Evolutionary conservation across 1,139 yeast species (phyloP), one percentile per base, ranked within the genome.

Genomic region (Wickerhamomyces sp.): DNA sequence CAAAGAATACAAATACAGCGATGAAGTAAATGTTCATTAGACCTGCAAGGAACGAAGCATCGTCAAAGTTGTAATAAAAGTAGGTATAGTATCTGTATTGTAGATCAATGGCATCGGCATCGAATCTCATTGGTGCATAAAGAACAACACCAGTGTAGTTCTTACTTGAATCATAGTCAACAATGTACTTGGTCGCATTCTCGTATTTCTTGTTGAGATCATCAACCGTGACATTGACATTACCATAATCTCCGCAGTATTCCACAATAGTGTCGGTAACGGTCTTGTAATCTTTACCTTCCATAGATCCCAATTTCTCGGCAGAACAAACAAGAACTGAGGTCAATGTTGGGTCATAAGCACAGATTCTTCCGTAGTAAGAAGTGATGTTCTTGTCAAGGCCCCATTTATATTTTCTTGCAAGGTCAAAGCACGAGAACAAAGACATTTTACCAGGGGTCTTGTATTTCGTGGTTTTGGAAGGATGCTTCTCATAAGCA

Each of bases 301-400:
- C 38, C 6, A 30, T 38, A n/a, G 37, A 38, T 10, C 10, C 10
- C 13, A 24, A 33, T 24, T 28, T 33, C 11, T 36, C 30, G 12
- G 42, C 38, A n/a, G 26, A 17, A 19, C 46, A 38, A 3, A 33
- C 13, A 5, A 43, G 16, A 10, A 40, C 7, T 1, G 49, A 25
- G 5, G 45, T 49, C 5, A 35, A 18, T 1, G 44, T 37, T n/a
- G 50, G 49, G 8, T 40, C 38, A 31, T 46, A 46, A 24, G 33
- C 26, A 25, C 49, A 45, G 10, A 31, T 15, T 8, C 28, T 10
- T 4, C 11, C 31, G 14, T 28, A 28, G 15, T 21, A 22, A 12
- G 16, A 21, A 7, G 3, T 17, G 13, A 8, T 16, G 5, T n/a
- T 6, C 11, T 16, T 18, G 11, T 25, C 27, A 15, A 8, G 15